Conservation (phyloP, 495 filamentous ascomycete genomes). For the Hyaloscypha hepaticicola region DNA sequence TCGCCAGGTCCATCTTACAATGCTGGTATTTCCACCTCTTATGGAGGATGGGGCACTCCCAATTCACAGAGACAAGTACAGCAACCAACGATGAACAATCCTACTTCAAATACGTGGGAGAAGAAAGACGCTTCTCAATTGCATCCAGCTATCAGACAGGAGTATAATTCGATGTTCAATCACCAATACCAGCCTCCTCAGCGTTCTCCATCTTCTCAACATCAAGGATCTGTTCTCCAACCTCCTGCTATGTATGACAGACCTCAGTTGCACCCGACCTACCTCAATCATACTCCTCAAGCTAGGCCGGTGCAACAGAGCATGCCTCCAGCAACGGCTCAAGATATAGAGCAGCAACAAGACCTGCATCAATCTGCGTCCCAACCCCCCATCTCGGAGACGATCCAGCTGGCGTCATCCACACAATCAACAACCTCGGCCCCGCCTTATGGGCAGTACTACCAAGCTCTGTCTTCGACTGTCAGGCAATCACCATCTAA, state of each 20-base stretch:
- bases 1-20: slow-evolving; percentile 12
- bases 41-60: slow-evolving; percentile 4
- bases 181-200: slow-evolving; percentile 29
- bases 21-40: neutral
- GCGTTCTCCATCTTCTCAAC: slow-evolving; percentile 8
- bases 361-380: neutral
- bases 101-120: slow-evolving; percentile 24
- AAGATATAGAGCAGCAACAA: no score
- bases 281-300: slow-evolving; percentile 1
- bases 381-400: neutral
- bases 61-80: neutral
- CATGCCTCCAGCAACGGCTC: neutral
- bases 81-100: neutral
- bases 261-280: slow-evolving; percentile 7
- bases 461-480: neutral
- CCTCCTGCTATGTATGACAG: slow-evolving; percentile 20
- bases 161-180: slow-evolving; percentile 40
- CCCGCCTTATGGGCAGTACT: neutral
- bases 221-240: slow-evolving; percentile 12
- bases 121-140: slow-evolving; percentile 33
- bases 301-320: neutral
- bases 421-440: neutral
- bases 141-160: slow-evolving; percentile 47
- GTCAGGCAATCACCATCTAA: neutral
- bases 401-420: neutral